Conservation (phyloP, 805 yeast genomes). For the Ogataea paradorogensis region DNA sequence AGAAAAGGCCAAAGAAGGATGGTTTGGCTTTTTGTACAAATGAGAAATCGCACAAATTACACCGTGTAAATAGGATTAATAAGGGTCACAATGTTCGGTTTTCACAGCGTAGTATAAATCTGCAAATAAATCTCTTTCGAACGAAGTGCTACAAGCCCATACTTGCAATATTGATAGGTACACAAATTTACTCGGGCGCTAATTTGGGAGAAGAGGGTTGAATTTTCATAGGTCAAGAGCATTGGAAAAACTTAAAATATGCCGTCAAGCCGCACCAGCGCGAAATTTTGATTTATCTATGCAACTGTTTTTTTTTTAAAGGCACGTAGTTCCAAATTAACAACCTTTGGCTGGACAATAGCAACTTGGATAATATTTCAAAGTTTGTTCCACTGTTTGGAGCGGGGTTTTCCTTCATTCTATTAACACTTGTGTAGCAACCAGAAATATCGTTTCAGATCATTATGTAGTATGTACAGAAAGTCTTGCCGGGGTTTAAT, state of each 20-base stretch:
- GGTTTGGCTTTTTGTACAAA: slow-evolving; percentile 58
- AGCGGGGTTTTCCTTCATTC: too few relatives aligned
- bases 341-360: too few relatives aligned
- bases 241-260: background rate
- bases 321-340: background rate
- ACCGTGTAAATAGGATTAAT: slow-evolving; percentile 1
- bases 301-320: slow-evolving; percentile 1
- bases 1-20: slow-evolving; percentile 57
- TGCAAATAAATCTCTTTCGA: background rate
- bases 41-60: slow-evolving; percentile 16
- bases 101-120: background rate
- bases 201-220: slow-evolving; percentile 2
- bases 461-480: background rate
- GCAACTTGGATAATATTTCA: too few relatives aligned
- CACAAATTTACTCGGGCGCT: background rate
- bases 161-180: background rate
- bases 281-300: background rate
- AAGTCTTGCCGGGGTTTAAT: background rate
- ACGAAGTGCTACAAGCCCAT: slow-evolving; percentile 4
- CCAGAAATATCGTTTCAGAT: too few relatives aligned
- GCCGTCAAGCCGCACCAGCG: slow-evolving; percentile 2
- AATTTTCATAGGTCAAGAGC: background rate
- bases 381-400: too few relatives aligned
- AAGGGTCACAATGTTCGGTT: background rate
- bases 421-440: too few relatives aligned